phyloP scores from a whole-genome alignment of 2,329 filamentous ascomycete species.

The Emmonsiellopsis sp. region DNA sequence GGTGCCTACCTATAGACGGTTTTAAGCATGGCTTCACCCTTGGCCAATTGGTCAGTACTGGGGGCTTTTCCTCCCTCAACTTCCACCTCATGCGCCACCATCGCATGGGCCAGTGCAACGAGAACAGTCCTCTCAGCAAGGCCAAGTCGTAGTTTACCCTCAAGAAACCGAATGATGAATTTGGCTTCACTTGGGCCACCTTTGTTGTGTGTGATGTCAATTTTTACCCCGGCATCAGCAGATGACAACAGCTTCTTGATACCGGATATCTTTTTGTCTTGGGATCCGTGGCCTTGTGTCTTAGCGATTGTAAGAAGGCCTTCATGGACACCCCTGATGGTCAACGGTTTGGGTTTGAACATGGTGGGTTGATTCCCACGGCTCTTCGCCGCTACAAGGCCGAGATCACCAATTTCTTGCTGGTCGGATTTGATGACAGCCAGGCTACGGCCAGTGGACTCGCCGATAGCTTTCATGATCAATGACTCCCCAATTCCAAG shows the following conservation, averaged over 20 bases:
- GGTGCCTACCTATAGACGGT: constrained; percentile 66
- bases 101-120: constrained; percentile 78
- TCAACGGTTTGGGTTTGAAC: constrained; percentile 93
- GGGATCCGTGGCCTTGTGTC: constrained; percentile 73
- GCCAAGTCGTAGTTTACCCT: constrained; percentile 86
- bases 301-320: constrained; percentile 83
- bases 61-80: constrained; percentile 57
- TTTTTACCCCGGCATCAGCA: constrained; percentile 59
- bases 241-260: constrained; percentile 97
- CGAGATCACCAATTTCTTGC: constrained; percentile 90
- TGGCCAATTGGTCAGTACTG: constrained; percentile 65
- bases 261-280: constrained; percentile 79
- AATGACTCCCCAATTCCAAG: constrained; percentile 96
- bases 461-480: constrained; percentile 97
- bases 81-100: constrained; percentile 74
- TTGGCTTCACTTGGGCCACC: constrained; percentile 93
- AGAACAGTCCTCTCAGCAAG: constrained; percentile 88
- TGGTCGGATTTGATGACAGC: constrained; percentile 91
- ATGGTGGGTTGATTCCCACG: constrained; percentile 92
- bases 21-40: constrained; percentile 80
- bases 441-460: constrained; percentile 80
- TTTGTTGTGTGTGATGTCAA: constrained; percentile 87
- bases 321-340: constrained; percentile 76
- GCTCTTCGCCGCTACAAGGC: constrained; percentile 90
- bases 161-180: constrained; percentile 82